phyloP scores from a whole-genome alignment of 2,329 filamentous ascomycete genomes.

The Nigrograna mackinnonii region DNA sequence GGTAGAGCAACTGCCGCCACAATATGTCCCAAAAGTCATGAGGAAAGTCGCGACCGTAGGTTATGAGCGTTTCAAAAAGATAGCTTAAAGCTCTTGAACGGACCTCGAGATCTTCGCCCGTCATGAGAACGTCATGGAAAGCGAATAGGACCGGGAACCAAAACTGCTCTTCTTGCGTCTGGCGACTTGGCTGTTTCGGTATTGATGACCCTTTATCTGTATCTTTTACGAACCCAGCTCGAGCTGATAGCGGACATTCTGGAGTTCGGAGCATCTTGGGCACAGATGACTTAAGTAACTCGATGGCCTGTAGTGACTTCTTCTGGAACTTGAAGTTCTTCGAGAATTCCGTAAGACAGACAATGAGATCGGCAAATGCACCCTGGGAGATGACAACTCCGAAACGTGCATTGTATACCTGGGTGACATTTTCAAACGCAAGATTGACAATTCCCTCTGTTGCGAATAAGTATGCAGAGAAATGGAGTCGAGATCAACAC shows the following conservation, averaged over 20 bases:
- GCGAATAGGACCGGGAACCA: slow-evolving; percentile 99
- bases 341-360: slow-evolving; percentile 96
- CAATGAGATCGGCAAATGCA: slow-evolving; percentile 93
- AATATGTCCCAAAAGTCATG: slow-evolving; percentile 97
- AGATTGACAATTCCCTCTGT: slow-evolving; percentile 91
- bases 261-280: slow-evolving; percentile 94
- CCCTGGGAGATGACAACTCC: slow-evolving; percentile 95
- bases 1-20: slow-evolving; percentile 94
- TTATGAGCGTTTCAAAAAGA: slow-evolving; percentile 91
- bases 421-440: slow-evolving; percentile 93
- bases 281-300: slow-evolving; percentile 90
- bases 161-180: slow-evolving; percentile 93
- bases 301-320: slow-evolving; percentile 94
- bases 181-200: slow-evolving; percentile 69
- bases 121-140: slow-evolving; percentile 99
- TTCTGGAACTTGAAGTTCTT: slow-evolving; percentile 99
- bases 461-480: slow-evolving; percentile 13
- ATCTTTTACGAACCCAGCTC: slow-evolving; percentile 55
- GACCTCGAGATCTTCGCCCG: slow-evolving; percentile 95
- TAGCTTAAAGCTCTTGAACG: slow-evolving; percentile 88
- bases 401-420: slow-evolving; percentile 94
- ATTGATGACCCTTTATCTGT: slow-evolving; percentile 54
- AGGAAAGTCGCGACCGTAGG: slow-evolving; percentile 89
- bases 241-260: slow-evolving; percentile 85
- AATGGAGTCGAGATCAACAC: slow-evolving; percentile 16